Evolutionary conservation across 202 grass and related monocot species (phyloP), one percentile per base, ranked within the genome.

Genomic region (Hordeum pubiflorum): DNA sequence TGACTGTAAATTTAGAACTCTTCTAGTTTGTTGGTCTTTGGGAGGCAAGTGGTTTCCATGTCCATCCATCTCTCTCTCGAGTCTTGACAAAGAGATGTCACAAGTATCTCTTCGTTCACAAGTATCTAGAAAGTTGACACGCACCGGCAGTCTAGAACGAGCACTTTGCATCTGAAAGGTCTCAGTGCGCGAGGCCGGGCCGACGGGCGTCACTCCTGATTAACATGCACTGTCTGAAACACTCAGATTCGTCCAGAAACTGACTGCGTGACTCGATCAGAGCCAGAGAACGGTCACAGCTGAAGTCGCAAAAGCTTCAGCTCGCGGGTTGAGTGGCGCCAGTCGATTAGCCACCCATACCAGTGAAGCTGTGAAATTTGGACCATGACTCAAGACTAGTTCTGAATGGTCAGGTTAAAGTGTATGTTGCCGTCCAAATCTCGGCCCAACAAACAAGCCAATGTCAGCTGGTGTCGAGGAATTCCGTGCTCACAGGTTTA

Each of bases 91-190:
- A n/a, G 36, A 33, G 4, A 24, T 7, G 2, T 5, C 7, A 20
- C 22, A 21, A 12, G 52, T 43, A 81, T 85, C 58, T 78, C 44
- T 23, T n/a, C 38, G 72, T 85, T 89, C 87, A 85, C 39, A 85
- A 82, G 6, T 27, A 26, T 65, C 82, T 77, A 64, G 72, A 85
- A 78, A 18, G 21, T 82, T 73, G 72, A 22, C 27, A 27, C 32
- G 14, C 81, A 23, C 70, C 33, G 11, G 39, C 34, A 18, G 41
- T 77, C 64, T 23, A 60, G 72, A 81, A 38, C 59, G 18, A 15
- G 21, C 20, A n/a, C 37, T 33, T 22, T 41, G 32, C 20, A 56
- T 33, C 11, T 9, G 22, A 40, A 71, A 82, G 23, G 63, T 32
- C 52, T 76, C 38, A 36, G 69, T 61, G 48, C 50, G 39, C 11